Conservation (phyloP, 2,329 filamentous ascomycete species). For the Boeremia lycopersici region DNA sequence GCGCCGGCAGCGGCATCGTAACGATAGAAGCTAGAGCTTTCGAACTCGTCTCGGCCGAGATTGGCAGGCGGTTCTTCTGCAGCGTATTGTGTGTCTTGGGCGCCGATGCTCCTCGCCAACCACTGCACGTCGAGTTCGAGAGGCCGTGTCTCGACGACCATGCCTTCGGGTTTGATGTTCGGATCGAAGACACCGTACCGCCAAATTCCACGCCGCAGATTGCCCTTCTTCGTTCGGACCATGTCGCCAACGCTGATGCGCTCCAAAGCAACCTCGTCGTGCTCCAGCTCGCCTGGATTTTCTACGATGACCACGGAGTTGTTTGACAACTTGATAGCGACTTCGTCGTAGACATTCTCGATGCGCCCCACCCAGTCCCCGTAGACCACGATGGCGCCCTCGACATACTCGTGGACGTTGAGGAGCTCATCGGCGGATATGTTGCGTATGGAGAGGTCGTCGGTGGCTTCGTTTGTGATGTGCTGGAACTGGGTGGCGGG, state of each 20-base stretch:
- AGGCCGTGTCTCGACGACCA: conserved; percentile 58
- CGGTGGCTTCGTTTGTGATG: conserved; percentile 29
- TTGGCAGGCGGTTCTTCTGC: conserved; percentile 41
- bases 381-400: conserved; percentile 61
- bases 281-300: conserved; percentile 51
- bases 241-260: conserved; percentile 56
- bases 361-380: conserved; percentile 63
- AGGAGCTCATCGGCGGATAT: conserved; percentile 55
- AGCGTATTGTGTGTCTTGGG: conserved; percentile 21
- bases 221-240: conserved; percentile 58
- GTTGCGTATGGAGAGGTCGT: conserved; percentile 46
- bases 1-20: conserved; percentile 50
- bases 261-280: conserved; percentile 42
- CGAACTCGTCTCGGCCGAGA: conserved; percentile 48
- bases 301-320: conserved; percentile 61
- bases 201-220: conserved; percentile 60
- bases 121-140: conserved; percentile 58
- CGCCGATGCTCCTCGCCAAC: conserved; percentile 54
- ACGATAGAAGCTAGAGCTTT: conserved; percentile 49
- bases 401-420: conserved; percentile 53
- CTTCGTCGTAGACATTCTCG: conserved; percentile 55
- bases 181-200: conserved; percentile 58
- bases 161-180: conserved; percentile 57
- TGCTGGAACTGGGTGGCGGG: conserved; percentile 38
- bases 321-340: conserved; percentile 59